Base-by-base conservation (phyloP, 202 grass and related monocot species). In the Saccharum hybrid region DNA sequence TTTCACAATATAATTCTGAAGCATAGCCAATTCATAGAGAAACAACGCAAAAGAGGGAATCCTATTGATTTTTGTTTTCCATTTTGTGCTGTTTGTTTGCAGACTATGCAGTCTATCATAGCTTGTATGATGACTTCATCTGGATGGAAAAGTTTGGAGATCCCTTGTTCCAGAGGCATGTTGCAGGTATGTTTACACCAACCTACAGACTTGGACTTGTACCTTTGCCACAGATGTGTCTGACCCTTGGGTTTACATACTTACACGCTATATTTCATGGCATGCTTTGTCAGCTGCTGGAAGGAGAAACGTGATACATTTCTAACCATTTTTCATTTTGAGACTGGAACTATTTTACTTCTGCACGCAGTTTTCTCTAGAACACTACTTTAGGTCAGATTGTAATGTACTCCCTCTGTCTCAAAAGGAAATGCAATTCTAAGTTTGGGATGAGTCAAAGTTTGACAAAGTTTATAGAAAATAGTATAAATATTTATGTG, bases 61-160 rank as follows among this genome's bases (percentile, higher is more conserved):
- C 8, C 33, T 38, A 80, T 18, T 2, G 2, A 18, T 68, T 80
- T 54, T 37, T 33, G 11, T n/a, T 38, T 75, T 75, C 51, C 64
- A 52, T 15, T 48, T 19, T 15, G 31, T 76, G 77, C 13, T 64
- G 40, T 57, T 81, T 86, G 60, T 78, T 85, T 89, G 82, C 74
- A 90, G 95, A 56, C 77, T 93, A 93, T 74, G 68, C 95, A 15
- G 95, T 98, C 33, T 98, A 98, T 66, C 95, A 98, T 86, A 93
- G 88, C 57, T 65, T 98, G 67, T 98, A 93, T 39, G 92, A 98
- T 87, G 90, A 98, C 77, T 98, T 91, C 30, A 38, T 86, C 42
- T 98, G 95, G 95, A 93, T 94, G 88, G 82, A 90, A 31, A 94
- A 93, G 80, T 98, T 94, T 78, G 92, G 95, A 78, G 95, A 98